phyloP scores from a whole-genome alignment of 2,329 filamentous ascomycete genomes.

The Epichloe typhina region DNA sequence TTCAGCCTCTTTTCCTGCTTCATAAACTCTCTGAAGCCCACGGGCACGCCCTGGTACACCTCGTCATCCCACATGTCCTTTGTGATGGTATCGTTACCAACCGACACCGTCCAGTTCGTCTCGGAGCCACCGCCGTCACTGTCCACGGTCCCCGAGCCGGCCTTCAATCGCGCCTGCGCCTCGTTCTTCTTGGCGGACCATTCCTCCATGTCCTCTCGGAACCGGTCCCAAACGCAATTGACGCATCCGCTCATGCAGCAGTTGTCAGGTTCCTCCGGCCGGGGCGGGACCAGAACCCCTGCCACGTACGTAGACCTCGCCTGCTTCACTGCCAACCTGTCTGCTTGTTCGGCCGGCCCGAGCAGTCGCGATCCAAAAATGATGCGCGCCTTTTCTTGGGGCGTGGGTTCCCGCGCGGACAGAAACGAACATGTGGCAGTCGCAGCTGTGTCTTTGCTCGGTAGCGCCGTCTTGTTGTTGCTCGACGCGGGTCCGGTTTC shows the following conservation, averaged over 20 bases:
- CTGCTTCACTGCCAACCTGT: conserved; percentile 43
- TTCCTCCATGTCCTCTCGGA: conserved; percentile 81
- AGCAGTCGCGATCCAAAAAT: conserved; percentile 73
- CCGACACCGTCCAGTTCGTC: conserved; percentile 42
- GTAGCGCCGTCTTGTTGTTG: conserved; percentile 16
- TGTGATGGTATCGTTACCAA: conserved; percentile 25
- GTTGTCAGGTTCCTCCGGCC: conserved; percentile 84
- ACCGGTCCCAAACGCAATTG: conserved; percentile 92
- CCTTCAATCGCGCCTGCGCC: conserved; percentile 41
- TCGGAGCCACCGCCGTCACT: conserved; percentile 69
- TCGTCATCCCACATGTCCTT: conserved; percentile 50
- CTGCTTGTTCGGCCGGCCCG: conserved; percentile 56
- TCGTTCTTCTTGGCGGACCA: conserved; percentile 57
- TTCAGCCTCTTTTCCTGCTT: conserved; percentile 85
- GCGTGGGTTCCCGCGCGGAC: conserved; percentile 22
- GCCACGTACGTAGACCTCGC: conserved; percentile 53
- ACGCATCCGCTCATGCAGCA: conserved; percentile 99
- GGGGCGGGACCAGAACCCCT: conserved; percentile 70
- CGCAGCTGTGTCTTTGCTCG: conserved; percentile 3
- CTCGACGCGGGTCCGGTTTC: neutral
- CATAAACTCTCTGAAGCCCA: conserved; percentile 96
- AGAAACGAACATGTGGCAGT: conserved; percentile 6
- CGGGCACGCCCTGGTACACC: conserved; percentile 68
- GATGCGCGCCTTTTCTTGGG: conserved; percentile 46
- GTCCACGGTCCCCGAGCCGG: conserved; percentile 48